A percentile compares a stretch with the other conserved stretches of the same genome.
Conservation (phyloP, 2,329 filamentous ascomycete species). For the Metarhizium sp. region DNA sequence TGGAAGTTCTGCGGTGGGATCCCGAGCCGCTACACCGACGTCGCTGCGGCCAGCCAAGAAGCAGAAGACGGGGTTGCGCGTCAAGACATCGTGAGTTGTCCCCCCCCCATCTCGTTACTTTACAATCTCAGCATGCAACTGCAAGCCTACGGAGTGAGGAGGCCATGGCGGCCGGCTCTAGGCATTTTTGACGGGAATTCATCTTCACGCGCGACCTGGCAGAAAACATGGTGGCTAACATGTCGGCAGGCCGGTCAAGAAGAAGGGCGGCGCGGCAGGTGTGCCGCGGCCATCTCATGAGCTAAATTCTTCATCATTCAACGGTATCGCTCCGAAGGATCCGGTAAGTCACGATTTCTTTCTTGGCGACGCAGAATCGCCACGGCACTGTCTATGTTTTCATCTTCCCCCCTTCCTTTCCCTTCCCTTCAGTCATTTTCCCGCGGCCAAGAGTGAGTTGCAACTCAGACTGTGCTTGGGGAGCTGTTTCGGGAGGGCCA, state of each 20-base stretch:
- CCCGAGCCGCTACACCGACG: slow-evolving; percentile 51
- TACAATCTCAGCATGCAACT: too few relatives aligned
- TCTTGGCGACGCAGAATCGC: background rate
- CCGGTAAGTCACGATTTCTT: slow-evolving; percentile 36
- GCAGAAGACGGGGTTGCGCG: slow-evolving; percentile 50
- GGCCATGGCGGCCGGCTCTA: background rate
- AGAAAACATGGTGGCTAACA: background rate
- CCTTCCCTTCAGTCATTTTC: background rate
- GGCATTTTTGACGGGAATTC: too few relatives aligned
- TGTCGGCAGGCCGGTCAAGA: slow-evolving; percentile 57
- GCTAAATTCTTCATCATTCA: slow-evolving; percentile 46
- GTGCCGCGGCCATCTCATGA: slow-evolving; percentile 57
- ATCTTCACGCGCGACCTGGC: background rate
- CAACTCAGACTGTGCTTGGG: background rate
- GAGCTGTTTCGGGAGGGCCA: slow-evolving; percentile 1
- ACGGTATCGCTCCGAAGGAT: slow-evolving; percentile 42
- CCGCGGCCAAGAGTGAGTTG: background rate
- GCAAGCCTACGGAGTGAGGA: background rate
- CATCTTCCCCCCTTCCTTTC: too few relatives aligned
- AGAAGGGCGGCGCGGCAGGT: slow-evolving; percentile 60
- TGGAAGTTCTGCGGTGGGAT: slow-evolving; percentile 37
- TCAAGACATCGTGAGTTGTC: slow-evolving; percentile 59
- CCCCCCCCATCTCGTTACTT: background rate
- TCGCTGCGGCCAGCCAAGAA: slow-evolving; percentile 49
- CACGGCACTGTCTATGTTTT: background rate